phyloP scores from a whole-genome alignment of 73 alveolate genomes.

The Blepharisma stoltei region DNA sequence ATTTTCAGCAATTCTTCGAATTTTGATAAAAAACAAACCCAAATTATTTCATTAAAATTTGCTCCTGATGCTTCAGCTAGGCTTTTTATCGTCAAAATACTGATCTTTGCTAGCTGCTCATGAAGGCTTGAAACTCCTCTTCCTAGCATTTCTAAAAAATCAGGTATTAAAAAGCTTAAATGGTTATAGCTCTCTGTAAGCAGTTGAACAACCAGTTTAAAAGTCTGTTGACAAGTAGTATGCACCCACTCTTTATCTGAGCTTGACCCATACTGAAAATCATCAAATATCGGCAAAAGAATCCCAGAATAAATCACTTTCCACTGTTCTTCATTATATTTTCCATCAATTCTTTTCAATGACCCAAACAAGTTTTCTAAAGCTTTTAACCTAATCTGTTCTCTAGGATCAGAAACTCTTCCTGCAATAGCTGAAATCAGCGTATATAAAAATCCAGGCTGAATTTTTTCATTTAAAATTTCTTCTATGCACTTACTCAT shows the following conservation, averaged over 20 bases:
- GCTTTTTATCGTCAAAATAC: too few species aligned
- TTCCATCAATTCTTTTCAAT: not conserved
- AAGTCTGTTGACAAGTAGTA: not conserved
- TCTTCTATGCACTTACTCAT: not conserved
- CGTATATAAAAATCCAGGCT: not conserved
- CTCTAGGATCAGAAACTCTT: not conserved
- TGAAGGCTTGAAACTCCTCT: not conserved
- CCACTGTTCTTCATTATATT: not conserved
- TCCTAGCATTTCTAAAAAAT: not conserved
- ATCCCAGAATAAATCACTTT: not conserved
- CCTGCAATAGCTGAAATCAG: not conserved
- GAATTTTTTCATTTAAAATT: not conserved
- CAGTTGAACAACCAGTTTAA: not conserved
- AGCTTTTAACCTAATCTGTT: not conserved
- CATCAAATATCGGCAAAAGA: not conserved
- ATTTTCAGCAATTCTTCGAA: not conserved
- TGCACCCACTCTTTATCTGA: constrained; percentile 11
- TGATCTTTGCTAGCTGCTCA: not conserved
- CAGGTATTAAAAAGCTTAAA: not conserved
- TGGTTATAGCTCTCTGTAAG: too few species aligned
- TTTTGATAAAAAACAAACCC: not conserved
- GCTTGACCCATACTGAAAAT: not conserved
- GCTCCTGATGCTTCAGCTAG: too few species aligned
- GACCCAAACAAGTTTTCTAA: not conserved
- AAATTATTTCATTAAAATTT: not conserved